phyloP scores from a whole-genome alignment of 1,284 basidiomycete genomes.

The Trametes versicolor region DNA sequence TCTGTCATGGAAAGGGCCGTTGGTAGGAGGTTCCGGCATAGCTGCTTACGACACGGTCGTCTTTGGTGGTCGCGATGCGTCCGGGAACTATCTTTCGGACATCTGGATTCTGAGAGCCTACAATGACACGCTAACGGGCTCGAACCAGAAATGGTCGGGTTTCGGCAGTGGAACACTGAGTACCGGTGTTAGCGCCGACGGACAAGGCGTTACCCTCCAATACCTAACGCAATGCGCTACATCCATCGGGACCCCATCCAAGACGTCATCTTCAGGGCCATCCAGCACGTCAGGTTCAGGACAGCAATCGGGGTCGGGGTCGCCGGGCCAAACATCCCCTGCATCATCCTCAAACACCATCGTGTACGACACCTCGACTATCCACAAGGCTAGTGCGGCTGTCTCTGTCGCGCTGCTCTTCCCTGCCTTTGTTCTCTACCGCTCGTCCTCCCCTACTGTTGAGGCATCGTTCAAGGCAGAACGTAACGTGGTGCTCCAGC shows the following conservation, averaged over 20 bases:
- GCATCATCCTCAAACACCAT: constrained; percentile 22
- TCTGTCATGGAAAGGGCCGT: constrained; percentile 58
- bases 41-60: constrained; percentile 78
- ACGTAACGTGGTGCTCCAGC: constrained; percentile 42
- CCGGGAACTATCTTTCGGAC: constrained; percentile 74
- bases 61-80: constrained; percentile 76
- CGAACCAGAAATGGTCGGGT: constrained; percentile 66
- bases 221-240: constrained; percentile 70
- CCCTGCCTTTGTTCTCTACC: constrained; percentile 61
- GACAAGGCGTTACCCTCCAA: constrained; percentile 69
- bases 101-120: constrained; percentile 82
- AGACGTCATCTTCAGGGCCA: constrained; percentile 29
- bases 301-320: not conserved
- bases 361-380: constrained; percentile 60
- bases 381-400: constrained; percentile 73
- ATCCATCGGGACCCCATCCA: constrained; percentile 41
- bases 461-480: constrained; percentile 33
- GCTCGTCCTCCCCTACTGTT: constrained; percentile 58
- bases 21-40: constrained; percentile 63
- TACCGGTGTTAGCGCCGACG: constrained; percentile 69
- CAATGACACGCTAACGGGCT: constrained; percentile 61
- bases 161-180: constrained; percentile 68
- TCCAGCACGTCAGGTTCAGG: constrained; percentile 16
- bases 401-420: constrained; percentile 70
- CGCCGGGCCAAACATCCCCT: constrained; percentile 13